Conservation (phyloP, 192 early-diverging fungal species). For the Phycomyces nitens region DNA sequence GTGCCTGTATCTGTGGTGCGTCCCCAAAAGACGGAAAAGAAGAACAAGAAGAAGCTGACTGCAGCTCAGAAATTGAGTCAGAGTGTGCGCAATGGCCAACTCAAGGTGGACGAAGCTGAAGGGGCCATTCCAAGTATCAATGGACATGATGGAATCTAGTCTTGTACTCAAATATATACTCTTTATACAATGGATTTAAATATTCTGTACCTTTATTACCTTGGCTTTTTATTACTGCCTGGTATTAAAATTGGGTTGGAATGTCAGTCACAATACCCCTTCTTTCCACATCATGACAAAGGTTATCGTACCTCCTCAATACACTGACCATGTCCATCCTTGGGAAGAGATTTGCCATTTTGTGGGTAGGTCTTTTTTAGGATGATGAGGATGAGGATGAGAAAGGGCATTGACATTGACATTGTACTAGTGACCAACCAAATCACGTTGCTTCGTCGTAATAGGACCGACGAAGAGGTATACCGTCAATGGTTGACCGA, state of each 20-base stretch:
- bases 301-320: neutral
- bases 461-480: neutral
- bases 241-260: constrained; percentile 10
- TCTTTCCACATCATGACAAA: neutral
- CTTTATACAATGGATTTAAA: no score
- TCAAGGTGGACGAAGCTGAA: constrained; percentile 37
- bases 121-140: constrained; percentile 13
- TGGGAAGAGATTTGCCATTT: constrained; percentile 21
- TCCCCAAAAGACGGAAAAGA: constrained; percentile 39
- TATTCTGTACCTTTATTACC: no score
- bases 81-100: constrained; percentile 31
- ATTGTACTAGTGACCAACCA: constrained; percentile 13
- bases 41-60: constrained; percentile 26
- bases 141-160: constrained; percentile 15
- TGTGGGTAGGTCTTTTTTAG: constrained; percentile 8
- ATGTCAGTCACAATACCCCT: no score
- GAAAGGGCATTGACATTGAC: neutral
- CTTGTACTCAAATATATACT: neutral
- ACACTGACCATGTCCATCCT: constrained; percentile 10
- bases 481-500: constrained; percentile 8
- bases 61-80: constrained; percentile 37
- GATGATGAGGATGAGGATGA: neutral
- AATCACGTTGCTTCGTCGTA: constrained; percentile 11
- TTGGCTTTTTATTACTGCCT: no score
- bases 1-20: constrained; percentile 50